Conservation (phyloP, 2,329 filamentous ascomycete species). For the Davidsoniella eucalypti region DNA sequence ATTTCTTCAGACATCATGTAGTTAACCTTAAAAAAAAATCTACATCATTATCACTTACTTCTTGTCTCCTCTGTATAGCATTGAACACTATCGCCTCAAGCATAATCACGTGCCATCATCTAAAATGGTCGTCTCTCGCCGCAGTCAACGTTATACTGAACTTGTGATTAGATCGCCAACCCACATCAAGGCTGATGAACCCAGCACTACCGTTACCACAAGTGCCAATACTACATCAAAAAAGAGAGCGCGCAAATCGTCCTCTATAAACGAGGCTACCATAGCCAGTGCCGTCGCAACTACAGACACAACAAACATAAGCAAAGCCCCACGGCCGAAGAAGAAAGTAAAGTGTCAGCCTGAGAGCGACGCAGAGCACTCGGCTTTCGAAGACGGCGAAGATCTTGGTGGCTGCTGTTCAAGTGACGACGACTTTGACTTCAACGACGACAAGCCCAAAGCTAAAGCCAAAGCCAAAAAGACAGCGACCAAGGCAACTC, state of each 20-base stretch:
- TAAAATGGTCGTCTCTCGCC: slow-evolving; percentile 1
- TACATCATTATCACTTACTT: no score
- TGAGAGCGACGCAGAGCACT: slow-evolving; percentile 1
- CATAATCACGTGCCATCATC: not conserved
- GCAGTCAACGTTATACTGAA: not conserved
- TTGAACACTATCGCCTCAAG: no score
- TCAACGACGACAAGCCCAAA: not conserved
- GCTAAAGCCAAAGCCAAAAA: not conserved
- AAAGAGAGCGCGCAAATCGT: not conserved
- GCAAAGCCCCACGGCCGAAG: not conserved
- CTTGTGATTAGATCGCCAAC: not conserved
- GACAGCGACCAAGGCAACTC: not conserved
- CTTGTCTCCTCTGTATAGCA: no score
- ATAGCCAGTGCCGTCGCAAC: not conserved
- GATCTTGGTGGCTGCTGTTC: slow-evolving; percentile 7
- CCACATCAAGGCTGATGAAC: not conserved
- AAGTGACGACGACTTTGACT: slow-evolving; percentile 10
- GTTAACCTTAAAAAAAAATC: no score
- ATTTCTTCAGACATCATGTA: no score
- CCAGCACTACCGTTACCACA: not conserved
- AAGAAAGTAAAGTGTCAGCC: slow-evolving; percentile 1
- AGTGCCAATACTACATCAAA: not conserved
- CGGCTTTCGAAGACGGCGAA: slow-evolving; percentile 8
- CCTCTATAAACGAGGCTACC: not conserved
- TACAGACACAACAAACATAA: not conserved